A percentile compares a stretch with the other conserved stretches of the same genome.
These are phyloP conservation scores for Kuraishia borneana DNA, from an alignment of 805 yeast genomes.

Conservation along the genomic window DNA sequence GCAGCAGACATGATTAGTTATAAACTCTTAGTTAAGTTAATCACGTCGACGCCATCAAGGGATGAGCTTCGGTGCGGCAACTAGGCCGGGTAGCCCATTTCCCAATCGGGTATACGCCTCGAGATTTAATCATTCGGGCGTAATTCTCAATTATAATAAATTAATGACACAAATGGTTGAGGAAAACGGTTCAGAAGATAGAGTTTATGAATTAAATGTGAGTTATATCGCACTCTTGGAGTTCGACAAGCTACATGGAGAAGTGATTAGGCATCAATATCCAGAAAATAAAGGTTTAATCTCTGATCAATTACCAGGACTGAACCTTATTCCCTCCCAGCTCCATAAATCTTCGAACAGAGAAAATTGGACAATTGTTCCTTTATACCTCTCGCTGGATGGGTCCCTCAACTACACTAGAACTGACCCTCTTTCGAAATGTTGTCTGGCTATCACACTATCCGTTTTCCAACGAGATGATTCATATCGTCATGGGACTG, in stretches of 20 bases:
- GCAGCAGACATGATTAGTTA: conserved; percentile 59
- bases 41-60: too few species aligned
- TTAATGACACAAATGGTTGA: too few species aligned
- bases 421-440: conserved; percentile 8
- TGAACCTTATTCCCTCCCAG: conserved; percentile 16
- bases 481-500: conserved; percentile 30
- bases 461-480: conserved; percentile 7
- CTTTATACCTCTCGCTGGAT: conserved; percentile 30
- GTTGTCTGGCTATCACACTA: conserved; percentile 1
- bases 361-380: conserved; percentile 49
- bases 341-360: conserved; percentile 32
- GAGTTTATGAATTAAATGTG: too few species aligned
- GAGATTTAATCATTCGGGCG: too few species aligned
- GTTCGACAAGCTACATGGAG: conserved; percentile 71
- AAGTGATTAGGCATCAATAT: conserved; percentile 48
- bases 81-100: too few species aligned
- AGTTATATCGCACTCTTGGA: conserved; percentile 51
- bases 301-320: conserved; percentile 37
- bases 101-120: too few species aligned
- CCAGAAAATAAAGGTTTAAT: conserved; percentile 48
- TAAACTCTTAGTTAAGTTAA: too few species aligned
- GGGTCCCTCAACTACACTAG: conserved; percentile 20
- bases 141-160: too few species aligned
- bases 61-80: too few species aligned
- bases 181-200: too few species aligned